A percentile compares a stretch with the other conserved stretches of the same genome.
Evolutionary conservation across 2,329 filamentous ascomycete species (phyloP).

Genomic region (Aspergillus aculeatinus): DNA sequence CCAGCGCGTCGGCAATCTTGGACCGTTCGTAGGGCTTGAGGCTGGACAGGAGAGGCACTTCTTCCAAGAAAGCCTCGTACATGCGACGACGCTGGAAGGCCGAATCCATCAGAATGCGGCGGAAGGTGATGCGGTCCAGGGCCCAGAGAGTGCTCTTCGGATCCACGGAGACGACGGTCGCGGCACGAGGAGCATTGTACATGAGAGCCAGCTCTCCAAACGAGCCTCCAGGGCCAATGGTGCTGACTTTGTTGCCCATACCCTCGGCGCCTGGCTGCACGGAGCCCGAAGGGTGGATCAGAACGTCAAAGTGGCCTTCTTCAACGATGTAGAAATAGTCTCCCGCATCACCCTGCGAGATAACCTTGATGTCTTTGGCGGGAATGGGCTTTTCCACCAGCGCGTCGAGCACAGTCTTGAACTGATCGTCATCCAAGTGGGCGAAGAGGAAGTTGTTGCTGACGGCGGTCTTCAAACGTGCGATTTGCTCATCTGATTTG

Average conservation of each 20-base stretch:
- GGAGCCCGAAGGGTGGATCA: slow-evolving; percentile 75
- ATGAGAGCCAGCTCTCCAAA: slow-evolving; percentile 97
- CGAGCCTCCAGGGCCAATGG: slow-evolving; percentile 81
- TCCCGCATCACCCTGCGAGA: slow-evolving; percentile 90
- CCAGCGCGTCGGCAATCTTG: slow-evolving; percentile 95
- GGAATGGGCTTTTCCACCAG: slow-evolving; percentile 94
- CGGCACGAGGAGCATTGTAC: slow-evolving; percentile 96
- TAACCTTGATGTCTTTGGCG: slow-evolving; percentile 85
- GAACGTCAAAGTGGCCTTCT: slow-evolving; percentile 83
- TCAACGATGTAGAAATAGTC: slow-evolving; percentile 99
- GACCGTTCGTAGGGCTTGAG: slow-evolving; percentile 90
- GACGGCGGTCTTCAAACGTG: slow-evolving; percentile 76
- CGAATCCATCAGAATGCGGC: slow-evolving; percentile 96
- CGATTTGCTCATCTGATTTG: slow-evolving; percentile 78
- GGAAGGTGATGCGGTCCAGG: slow-evolving; percentile 92
- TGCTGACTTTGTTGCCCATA: slow-evolving; percentile 77
- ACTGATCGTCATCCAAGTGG: slow-evolving; percentile 92
- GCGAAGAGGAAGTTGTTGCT: slow-evolving; percentile 90
- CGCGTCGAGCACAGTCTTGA: slow-evolving; percentile 79
- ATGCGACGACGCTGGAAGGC: slow-evolving; percentile 93
- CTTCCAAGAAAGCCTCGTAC: slow-evolving; percentile 95
- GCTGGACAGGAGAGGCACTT: slow-evolving; percentile 79
- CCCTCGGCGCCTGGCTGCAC: slow-evolving; percentile 79
- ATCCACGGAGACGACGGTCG: slow-evolving; percentile 84
- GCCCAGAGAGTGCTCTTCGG: slow-evolving; percentile 83